Evolutionary conservation across 352 stramenopile species (phyloP).

Genomic region (Saprolegnia diclina): DNA sequence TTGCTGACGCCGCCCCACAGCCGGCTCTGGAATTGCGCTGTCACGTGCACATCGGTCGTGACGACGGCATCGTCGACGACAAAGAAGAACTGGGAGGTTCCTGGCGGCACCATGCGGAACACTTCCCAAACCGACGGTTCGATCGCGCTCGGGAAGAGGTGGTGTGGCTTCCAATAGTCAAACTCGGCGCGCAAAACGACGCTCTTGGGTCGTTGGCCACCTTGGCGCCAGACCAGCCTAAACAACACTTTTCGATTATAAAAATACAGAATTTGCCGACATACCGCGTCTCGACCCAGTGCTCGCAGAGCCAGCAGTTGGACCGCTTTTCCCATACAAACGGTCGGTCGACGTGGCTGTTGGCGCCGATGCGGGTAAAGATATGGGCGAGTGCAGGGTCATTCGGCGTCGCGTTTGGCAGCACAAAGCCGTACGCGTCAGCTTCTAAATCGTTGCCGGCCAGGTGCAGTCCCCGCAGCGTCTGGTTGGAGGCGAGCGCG

Average conservation of each 20-base stretch:
- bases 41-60: constrained; percentile 9
- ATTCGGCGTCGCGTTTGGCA: constrained; percentile 20
- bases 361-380: constrained; percentile 12
- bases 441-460: constrained; percentile 19
- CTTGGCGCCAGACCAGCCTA: constrained; percentile 23
- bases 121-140: constrained; percentile 20
- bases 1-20: constrained; percentile 23
- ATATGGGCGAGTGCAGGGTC: constrained; percentile 19
- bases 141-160: neutral
- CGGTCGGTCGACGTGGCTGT: neutral
- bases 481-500: constrained; percentile 1
- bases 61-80: constrained; percentile 11
- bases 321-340: constrained; percentile 15
- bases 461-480: constrained; percentile 19
- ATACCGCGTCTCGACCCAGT: constrained; percentile 16
- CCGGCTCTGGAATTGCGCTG: constrained; percentile 6
- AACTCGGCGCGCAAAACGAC: constrained; percentile 22
- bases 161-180: constrained; percentile 25
- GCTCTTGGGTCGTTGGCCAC: neutral
- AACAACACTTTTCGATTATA: neutral
- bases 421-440: constrained; percentile 23
- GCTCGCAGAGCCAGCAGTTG: constrained; percentile 26
- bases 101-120: constrained; percentile 23
- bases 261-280: neutral
- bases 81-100: constrained; percentile 22